These are phyloP conservation scores for Diaporthe vaccinii DNA, from an alignment of 2,329 filamentous ascomycete genomes.

Conservation along the genomic window DNA sequence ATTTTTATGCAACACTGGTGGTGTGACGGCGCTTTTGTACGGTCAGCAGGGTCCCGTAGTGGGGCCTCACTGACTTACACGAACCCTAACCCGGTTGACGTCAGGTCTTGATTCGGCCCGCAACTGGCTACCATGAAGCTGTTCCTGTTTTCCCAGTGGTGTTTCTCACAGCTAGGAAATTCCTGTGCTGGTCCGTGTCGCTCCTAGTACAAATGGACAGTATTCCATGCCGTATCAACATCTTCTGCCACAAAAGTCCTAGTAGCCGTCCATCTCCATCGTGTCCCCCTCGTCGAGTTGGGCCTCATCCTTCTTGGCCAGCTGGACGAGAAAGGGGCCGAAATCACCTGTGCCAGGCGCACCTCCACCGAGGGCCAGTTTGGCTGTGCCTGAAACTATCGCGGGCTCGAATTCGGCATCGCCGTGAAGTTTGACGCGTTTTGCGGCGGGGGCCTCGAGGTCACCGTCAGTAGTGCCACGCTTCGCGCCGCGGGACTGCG, in stretches of 20 bases:
- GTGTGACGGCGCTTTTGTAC: no score
- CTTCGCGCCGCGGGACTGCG: background rate
- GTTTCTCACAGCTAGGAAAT: no score
- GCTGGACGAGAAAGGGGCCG: background rate
- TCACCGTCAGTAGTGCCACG: background rate
- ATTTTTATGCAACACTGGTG: no score
- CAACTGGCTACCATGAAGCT: background rate
- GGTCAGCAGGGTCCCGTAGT: background rate
- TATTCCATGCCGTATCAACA: no score
- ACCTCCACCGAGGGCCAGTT: background rate
- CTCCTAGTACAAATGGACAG: background rate
- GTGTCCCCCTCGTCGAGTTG: background rate
- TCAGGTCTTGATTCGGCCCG: background rate
- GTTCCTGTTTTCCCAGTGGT: background rate
- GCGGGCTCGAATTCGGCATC: background rate
- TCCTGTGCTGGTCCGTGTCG: no score
- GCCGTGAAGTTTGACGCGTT: background rate
- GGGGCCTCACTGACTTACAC: background rate
- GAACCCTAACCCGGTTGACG: constrained; percentile 18
- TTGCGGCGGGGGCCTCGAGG: background rate
- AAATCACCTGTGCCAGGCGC: background rate
- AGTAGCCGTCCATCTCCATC: background rate
- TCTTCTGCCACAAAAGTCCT: no score
- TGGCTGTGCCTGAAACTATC: background rate
- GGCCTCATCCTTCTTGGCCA: background rate